Evolutionary conservation across 768 basidiomycete species (phyloP).

Genomic region (Phanerochaete sordida): DNA sequence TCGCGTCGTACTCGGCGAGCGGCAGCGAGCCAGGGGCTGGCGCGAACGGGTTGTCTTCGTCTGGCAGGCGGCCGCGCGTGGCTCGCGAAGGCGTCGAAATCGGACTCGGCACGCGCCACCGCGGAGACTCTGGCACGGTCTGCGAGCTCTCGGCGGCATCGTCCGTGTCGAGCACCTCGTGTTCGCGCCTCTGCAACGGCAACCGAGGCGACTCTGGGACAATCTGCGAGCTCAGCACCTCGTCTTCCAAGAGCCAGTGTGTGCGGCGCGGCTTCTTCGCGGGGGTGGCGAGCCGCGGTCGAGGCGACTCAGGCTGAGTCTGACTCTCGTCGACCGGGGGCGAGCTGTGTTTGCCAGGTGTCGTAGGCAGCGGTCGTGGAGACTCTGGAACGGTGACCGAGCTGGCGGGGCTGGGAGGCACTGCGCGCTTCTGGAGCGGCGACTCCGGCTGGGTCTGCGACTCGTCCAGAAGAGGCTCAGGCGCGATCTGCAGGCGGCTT

Average conservation of each 20-base stretch:
- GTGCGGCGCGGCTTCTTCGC: not conserved
- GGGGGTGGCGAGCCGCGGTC: not conserved
- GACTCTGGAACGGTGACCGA: not conserved
- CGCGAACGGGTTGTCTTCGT: not conserved
- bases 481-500: not conserved
- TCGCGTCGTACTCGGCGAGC: constrained; percentile 2
- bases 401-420: not conserved
- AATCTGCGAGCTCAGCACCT: not conserved
- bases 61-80: not conserved
- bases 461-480: not conserved
- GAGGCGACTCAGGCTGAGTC: constrained; percentile 4
- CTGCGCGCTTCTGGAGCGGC: not conserved
- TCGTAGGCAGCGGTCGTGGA: too few species aligned
- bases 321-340: not conserved
- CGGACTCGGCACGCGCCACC: not conserved
- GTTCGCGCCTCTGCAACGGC: not conserved
- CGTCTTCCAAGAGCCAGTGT: not conserved
- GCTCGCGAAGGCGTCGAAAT: not conserved
- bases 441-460: constrained; percentile 8
- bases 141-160: not conserved
- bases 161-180: not conserved
- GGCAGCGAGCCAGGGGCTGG: not conserved
- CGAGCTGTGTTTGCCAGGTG: not conserved
- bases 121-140: constrained; percentile 5
- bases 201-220: constrained; percentile 8